These are phyloP conservation scores for Pichia terricola DNA, from an alignment of 1,139 yeast species.

Conservation along the genomic window DNA sequence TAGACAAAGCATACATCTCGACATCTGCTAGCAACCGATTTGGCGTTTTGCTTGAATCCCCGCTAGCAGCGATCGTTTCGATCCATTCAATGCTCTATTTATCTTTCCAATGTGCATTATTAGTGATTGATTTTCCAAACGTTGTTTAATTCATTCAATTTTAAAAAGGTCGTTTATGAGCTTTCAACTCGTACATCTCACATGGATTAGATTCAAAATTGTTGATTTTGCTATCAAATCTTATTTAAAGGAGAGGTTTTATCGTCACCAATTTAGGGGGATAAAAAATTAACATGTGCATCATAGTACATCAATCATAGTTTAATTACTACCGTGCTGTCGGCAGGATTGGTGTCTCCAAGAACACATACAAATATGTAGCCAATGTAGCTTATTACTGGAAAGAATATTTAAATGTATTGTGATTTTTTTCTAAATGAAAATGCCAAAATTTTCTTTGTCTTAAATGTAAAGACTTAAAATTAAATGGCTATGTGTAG, in stretches of 20 bases:
- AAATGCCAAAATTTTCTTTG: too few species aligned
- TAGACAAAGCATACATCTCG: constrained; percentile 10
- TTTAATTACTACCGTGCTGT: constrained; percentile 9
- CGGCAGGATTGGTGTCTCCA: constrained; percentile 26
- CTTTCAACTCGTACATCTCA: too few species aligned
- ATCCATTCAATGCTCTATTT: background rate
- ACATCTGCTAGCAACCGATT: constrained; percentile 11
- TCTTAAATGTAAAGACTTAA: too few species aligned
- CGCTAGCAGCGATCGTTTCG: constrained; percentile 11
- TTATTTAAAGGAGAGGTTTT: background rate
- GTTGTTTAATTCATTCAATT: too few species aligned
- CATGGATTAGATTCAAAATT: background rate
- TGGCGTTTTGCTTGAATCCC: constrained; percentile 13
- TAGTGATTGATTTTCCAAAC: too few species aligned
- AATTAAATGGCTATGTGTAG: too few species aligned
- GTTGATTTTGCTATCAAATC: background rate
- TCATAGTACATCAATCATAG: constrained; percentile 25
- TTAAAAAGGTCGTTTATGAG: too few species aligned
- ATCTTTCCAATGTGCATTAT: background rate
- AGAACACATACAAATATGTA: constrained; percentile 27
- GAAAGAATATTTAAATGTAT: too few species aligned
- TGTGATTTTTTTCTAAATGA: too few species aligned
- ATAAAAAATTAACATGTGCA: constrained; percentile 18
- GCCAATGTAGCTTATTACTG: background rate
- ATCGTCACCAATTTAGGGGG: constrained; percentile 9